These are phyloP conservation scores for Fragilariopsis cylindrus DNA, from an alignment of 108 stramenopile genomes.

Conservation along the genomic window DNA sequence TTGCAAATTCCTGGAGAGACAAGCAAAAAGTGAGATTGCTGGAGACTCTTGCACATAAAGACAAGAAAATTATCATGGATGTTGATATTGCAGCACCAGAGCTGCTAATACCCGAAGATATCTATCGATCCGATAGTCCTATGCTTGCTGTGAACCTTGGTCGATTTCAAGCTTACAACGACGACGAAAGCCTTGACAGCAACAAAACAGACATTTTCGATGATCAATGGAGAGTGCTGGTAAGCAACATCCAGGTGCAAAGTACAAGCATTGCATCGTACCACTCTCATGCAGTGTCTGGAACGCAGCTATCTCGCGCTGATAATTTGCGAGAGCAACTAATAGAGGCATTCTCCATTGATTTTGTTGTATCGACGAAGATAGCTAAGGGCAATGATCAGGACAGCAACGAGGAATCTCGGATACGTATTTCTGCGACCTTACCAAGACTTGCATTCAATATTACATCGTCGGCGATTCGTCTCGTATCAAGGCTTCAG, in stretches of 20 bases:
- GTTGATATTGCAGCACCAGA: slow-evolving; percentile 66
- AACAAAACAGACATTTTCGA: slow-evolving; percentile 30
- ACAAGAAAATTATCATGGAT: slow-evolving; percentile 56
- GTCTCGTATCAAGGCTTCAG: slow-evolving; percentile 49
- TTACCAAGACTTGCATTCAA: slow-evolving; percentile 71
- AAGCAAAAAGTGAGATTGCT: slow-evolving; percentile 50
- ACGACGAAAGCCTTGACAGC: slow-evolving; percentile 2
- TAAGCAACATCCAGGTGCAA: slow-evolving; percentile 55
- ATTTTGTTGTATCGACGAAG: slow-evolving; percentile 49
- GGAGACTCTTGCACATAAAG: slow-evolving; percentile 55
- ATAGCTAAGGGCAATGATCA: slow-evolving; percentile 27
- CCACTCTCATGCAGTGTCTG: slow-evolving; percentile 6
- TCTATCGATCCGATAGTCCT: slow-evolving; percentile 34
- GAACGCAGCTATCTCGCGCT: not conserved
- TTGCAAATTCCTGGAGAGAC: slow-evolving; percentile 47
- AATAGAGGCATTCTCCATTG: slow-evolving; percentile 73
- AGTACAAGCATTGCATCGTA: slow-evolving; percentile 22
- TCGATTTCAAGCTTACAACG: slow-evolving; percentile 45
- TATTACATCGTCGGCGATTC: slow-evolving; percentile 60
- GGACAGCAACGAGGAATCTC: slow-evolving; percentile 20
- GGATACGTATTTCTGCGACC: slow-evolving; percentile 41
- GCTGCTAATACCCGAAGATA: slow-evolving; percentile 63
- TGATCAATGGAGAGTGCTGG: slow-evolving; percentile 54
- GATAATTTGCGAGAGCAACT: slow-evolving; percentile 22
- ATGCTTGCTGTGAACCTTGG: slow-evolving; percentile 67